phyloP scores from a whole-genome alignment of 306 rosid genomes.

The Hippophae gyantsensis region DNA sequence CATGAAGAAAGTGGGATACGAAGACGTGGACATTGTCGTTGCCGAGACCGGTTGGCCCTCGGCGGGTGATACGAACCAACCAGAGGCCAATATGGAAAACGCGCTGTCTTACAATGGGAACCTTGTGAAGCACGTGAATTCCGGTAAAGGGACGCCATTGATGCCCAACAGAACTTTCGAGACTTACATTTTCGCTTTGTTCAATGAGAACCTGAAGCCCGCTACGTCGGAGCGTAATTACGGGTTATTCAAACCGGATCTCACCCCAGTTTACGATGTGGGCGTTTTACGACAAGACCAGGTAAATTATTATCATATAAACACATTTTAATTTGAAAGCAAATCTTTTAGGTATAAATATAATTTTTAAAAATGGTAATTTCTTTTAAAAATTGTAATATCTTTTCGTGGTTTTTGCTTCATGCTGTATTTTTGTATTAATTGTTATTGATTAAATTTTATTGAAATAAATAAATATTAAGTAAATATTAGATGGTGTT shows the following conservation, averaged over 20 bases:
- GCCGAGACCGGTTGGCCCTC: constrained; percentile 92
- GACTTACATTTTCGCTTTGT: constrained; percentile 56
- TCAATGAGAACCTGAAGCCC: constrained; percentile 68
- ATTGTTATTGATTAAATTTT: too few relatives aligned
- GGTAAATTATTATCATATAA: constrained; percentile 25
- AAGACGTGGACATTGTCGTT: constrained; percentile 58
- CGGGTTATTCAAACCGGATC: constrained; percentile 68
- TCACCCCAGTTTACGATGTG: constrained; percentile 58
- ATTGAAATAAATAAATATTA: too few relatives aligned
- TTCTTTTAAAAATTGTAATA: too few relatives aligned
- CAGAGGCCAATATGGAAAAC: constrained; percentile 47
- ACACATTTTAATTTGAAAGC: too few relatives aligned
- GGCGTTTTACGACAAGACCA: constrained; percentile 33
- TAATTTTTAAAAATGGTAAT: too few relatives aligned
- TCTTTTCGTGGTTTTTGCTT: too few relatives aligned
- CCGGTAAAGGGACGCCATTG: constrained; percentile 75
- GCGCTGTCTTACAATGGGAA: constrained; percentile 66
- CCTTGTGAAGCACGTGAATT: constrained; percentile 49
- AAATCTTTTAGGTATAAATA: too few relatives aligned
- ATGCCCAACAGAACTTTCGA: constrained; percentile 69
- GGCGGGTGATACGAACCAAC: constrained; percentile 60
- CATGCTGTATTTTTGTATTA: too few relatives aligned
- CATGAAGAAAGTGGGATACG: constrained; percentile 70
- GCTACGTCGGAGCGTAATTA: constrained; percentile 55
- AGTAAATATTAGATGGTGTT: too few relatives aligned